Evolutionary conservation across 2,329 filamentous ascomycete genomes (phyloP).

Genomic region (Trichoderma brevicompactum): DNA sequence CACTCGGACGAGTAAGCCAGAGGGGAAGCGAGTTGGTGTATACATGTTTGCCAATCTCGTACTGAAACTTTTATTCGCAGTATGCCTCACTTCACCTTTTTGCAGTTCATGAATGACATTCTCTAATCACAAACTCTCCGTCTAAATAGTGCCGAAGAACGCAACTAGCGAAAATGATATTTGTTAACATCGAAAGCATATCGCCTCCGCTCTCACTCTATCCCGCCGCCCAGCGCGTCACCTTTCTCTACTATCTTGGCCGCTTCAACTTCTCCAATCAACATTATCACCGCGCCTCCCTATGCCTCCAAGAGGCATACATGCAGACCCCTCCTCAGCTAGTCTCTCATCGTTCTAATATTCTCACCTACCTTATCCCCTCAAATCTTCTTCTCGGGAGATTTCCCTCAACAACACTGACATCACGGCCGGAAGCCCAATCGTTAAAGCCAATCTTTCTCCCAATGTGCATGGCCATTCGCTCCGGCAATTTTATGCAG

Average conservation of each 20-base stretch:
- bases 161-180: constrained; percentile 82
- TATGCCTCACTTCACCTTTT: constrained; percentile 43
- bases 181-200: constrained; percentile 82
- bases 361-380: constrained; percentile 82
- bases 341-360: constrained; percentile 73
- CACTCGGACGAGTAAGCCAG: constrained; percentile 67
- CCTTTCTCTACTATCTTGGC: constrained; percentile 92
- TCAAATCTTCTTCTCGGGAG: constrained; percentile 83
- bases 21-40: constrained; percentile 84
- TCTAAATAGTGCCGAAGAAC: constrained; percentile 74
- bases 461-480: constrained; percentile 74
- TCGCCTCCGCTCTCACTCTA: constrained; percentile 82
- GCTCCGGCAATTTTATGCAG: constrained; percentile 71
- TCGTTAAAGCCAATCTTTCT: constrained; percentile 68
- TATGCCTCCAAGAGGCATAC: constrained; percentile 79
- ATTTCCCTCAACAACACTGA: constrained; percentile 71
- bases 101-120: not conserved
- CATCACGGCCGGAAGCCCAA: constrained; percentile 65
- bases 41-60: constrained; percentile 93
- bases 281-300: constrained; percentile 77
- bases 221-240: constrained; percentile 83
- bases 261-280: constrained; percentile 86
- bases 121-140: not conserved
- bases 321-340: constrained; percentile 65
- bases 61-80: constrained; percentile 83